Percentiles rank a stretch among this genome's conserved stretches.
These are phyloP conservation scores for Suhomyces bolitotheri DNA, from an alignment of 1,139 yeast species.

Conservation along the genomic window DNA sequence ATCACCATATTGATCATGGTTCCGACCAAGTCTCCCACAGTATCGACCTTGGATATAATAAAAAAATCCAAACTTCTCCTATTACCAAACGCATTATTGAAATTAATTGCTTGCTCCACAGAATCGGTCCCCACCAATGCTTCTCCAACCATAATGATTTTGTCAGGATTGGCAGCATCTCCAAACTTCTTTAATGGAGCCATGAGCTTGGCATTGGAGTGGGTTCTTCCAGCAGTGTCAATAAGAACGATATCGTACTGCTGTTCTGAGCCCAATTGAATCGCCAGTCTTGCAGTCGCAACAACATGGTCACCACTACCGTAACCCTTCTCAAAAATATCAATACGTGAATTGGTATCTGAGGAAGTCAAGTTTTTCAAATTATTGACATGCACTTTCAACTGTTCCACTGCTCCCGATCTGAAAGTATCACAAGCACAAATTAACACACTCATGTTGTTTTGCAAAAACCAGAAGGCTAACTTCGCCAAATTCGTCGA, in stretches of 20 bases:
- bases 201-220: constrained; percentile 93
- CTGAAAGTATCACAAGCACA: constrained; percentile 98
- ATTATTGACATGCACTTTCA: constrained; percentile 89
- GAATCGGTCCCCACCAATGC: constrained; percentile 98
- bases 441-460: constrained; percentile 79
- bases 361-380: constrained; percentile 52
- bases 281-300: constrained; percentile 91
- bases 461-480: constrained; percentile 94
- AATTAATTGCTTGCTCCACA: constrained; percentile 90
- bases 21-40: constrained; percentile 96
- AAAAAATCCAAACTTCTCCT: constrained; percentile 82
- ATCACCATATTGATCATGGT: constrained; percentile 97
- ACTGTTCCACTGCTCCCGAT: constrained; percentile 97
- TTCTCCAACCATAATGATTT: constrained; percentile 97
- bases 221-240: constrained; percentile 98
- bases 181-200: constrained; percentile 95
- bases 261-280: constrained; percentile 65
- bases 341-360: constrained; percentile 59
- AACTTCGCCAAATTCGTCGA: constrained; percentile 92
- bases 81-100: constrained; percentile 90
- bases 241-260: constrained; percentile 81
- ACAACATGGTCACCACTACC: constrained; percentile 95
- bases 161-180: constrained; percentile 92
- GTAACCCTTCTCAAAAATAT: constrained; percentile 89
- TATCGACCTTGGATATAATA: constrained; percentile 91